phyloP scores from a whole-genome alignment of 2,329 filamentous ascomycete species.

The Plectosphaerella plurivora region DNA sequence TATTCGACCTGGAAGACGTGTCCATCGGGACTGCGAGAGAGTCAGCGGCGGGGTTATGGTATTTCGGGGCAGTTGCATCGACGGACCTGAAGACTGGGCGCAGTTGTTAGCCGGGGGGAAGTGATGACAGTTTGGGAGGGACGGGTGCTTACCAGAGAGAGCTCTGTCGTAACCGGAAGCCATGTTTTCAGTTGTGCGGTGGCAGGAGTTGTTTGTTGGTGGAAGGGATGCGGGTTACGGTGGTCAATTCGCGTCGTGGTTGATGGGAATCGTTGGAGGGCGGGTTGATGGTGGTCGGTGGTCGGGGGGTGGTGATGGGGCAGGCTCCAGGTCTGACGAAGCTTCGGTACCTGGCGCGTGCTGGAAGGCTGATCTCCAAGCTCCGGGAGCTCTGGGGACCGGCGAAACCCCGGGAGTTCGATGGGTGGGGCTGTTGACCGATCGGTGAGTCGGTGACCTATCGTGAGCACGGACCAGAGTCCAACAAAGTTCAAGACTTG shows the following conservation, averaged over 20 bases:
- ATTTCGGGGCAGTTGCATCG: conserved; percentile 7
- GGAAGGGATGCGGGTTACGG: not conserved
- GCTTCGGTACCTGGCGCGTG: conserved; percentile 14
- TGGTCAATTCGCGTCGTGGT: conserved; percentile 5
- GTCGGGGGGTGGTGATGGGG: conserved; percentile 11
- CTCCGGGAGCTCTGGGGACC: conserved; percentile 10
- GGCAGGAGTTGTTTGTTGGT: not conserved
- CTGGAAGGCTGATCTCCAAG: conserved; percentile 12
- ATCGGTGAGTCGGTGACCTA: no score
- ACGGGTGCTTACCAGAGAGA: conserved; percentile 74
- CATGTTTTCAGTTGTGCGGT: conserved; percentile 41
- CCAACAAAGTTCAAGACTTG: no score
- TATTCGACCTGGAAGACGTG: conserved; percentile 99
- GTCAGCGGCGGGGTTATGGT: conserved; percentile 34
- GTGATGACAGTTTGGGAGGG: conserved; percentile 12
- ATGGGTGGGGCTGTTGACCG: no score
- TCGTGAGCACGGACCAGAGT: no score
- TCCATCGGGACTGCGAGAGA: conserved; percentile 77
- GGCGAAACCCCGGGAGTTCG: not conserved
- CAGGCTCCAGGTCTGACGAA: conserved; percentile 25
- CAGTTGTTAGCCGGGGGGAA: conserved; percentile 38
- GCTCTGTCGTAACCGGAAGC: conserved; percentile 98
- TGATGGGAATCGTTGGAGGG: conserved; percentile 1
- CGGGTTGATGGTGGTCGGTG: conserved; percentile 5
- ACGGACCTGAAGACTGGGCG: conserved; percentile 76